Conservation (phyloP, 2,329 filamentous ascomycete genomes). For the Setomelanomma holmii region DNA sequence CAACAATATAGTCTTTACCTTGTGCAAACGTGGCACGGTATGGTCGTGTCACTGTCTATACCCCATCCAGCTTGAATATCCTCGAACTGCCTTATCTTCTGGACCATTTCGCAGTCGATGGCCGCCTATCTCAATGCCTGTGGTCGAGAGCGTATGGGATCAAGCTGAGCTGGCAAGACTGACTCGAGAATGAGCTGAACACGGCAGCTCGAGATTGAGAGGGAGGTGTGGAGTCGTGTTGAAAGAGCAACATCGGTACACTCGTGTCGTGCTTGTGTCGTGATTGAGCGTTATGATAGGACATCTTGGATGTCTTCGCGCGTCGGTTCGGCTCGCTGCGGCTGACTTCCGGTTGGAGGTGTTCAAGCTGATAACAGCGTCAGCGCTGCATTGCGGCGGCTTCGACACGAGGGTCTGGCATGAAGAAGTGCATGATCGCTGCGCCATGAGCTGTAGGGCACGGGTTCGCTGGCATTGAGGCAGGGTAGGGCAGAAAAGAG, state of each 20-base stretch:
- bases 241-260: conserved; percentile 14
- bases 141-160: conserved; percentile 3
- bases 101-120: background rate
- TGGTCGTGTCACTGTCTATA: background rate
- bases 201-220: background rate
- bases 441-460: conserved; percentile 17
- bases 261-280: conserved; percentile 15
- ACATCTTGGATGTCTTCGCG: conserved; percentile 6
- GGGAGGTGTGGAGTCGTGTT: conserved; percentile 11
- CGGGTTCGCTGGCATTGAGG: conserved; percentile 18
- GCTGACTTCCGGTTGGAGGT: conserved; percentile 26
- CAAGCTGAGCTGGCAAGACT: conserved; percentile 28
- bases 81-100: background rate
- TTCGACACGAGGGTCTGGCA: conserved; percentile 6
- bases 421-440: conserved; percentile 10
- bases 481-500: conserved; percentile 13
- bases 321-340: conserved; percentile 26
- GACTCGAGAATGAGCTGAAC: background rate
- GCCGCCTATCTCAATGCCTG: background rate
- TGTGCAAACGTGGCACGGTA: background rate
- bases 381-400: conserved; percentile 8
- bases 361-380: conserved; percentile 23
- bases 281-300: conserved; percentile 19
- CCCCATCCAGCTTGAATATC: background rate
- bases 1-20: background rate